phyloP scores from a whole-genome alignment of 2,329 filamentous ascomycete species.

The Colletotrichum chrysophilum region DNA sequence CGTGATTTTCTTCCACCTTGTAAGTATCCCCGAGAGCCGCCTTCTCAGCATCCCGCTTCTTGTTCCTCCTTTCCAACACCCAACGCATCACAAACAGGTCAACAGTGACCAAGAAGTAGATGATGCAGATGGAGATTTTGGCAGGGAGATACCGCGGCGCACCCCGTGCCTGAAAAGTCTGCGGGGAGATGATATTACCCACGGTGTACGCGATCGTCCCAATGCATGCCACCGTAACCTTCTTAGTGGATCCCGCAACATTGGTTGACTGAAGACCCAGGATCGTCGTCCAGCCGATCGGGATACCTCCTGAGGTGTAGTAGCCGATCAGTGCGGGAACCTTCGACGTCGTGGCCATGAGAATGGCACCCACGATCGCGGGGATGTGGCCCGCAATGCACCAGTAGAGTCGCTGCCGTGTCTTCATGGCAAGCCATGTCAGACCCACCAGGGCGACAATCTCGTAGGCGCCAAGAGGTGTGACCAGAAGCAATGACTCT shows the following conservation, averaged over 20 bases:
- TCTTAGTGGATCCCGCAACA: slow-evolving; percentile 51
- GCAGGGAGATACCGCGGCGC: slow-evolving; percentile 58
- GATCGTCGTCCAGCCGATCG: slow-evolving; percentile 51
- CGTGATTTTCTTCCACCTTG: slow-evolving; percentile 51
- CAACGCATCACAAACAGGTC: slow-evolving; percentile 41
- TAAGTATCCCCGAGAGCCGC: slow-evolving; percentile 57
- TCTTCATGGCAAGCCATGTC: slow-evolving; percentile 24
- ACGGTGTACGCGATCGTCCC: slow-evolving; percentile 62
- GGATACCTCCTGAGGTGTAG: slow-evolving; percentile 66
- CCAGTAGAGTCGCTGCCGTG: slow-evolving; percentile 40
- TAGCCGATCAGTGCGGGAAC: slow-evolving; percentile 67
- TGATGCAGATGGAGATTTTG: slow-evolving; percentile 61
- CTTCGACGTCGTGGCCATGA: slow-evolving; percentile 34
- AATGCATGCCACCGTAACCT: slow-evolving; percentile 62
- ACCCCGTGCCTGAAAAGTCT: slow-evolving; percentile 56
- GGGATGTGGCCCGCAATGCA: slow-evolving; percentile 26
- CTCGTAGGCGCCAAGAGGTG: slow-evolving; percentile 70
- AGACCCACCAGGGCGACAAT: slow-evolving; percentile 57
- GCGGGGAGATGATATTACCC: slow-evolving; percentile 61
- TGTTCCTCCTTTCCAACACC: slow-evolving; percentile 37
- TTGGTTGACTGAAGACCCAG: slow-evolving; percentile 26
- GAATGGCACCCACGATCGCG: slow-evolving; percentile 37
- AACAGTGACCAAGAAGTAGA: slow-evolving; percentile 55
- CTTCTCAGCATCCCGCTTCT: slow-evolving; percentile 25
- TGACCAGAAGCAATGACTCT: slow-evolving; percentile 68